Conservation (phyloP, 306 rosid genomes). For the Sindora glabra region DNA sequence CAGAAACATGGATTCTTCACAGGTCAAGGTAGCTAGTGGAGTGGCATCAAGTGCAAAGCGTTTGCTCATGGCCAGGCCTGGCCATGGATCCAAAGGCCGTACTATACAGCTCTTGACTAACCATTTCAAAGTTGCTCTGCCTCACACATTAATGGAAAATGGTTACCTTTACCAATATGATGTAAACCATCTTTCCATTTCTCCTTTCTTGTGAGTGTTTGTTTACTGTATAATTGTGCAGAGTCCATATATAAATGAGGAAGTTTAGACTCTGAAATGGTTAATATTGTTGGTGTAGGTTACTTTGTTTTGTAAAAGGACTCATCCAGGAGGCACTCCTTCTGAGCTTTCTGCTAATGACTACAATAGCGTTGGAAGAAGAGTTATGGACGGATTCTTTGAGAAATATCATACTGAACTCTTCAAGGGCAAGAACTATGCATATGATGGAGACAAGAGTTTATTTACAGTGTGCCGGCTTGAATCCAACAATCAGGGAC, state of each 20-base stretch:
- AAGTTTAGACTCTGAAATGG: not conserved
- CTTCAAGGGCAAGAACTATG: constrained; percentile 3
- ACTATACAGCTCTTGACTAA: constrained; percentile 21
- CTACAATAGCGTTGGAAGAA: constrained; percentile 26
- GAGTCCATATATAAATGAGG: not conserved
- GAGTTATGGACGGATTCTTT: constrained; percentile 22
- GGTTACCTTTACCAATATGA: constrained; percentile 33
- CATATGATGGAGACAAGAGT: constrained; percentile 37
- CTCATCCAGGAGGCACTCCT: too few species aligned
- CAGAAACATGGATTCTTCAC: too few species aligned
- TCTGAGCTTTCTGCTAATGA: too few species aligned
- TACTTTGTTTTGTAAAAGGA: constrained; percentile 24
- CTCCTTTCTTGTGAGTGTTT: not conserved
- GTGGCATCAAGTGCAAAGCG: not conserved
- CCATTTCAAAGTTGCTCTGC: constrained; percentile 24
- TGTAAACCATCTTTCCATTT: not conserved
- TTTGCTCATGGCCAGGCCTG: constrained; percentile 26
- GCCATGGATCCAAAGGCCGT: constrained; percentile 27
- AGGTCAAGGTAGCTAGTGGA: too few species aligned
- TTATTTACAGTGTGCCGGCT: constrained; percentile 25
- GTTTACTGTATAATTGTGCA: not conserved
- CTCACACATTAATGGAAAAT: constrained; percentile 4
- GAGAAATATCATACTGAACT: constrained; percentile 17
- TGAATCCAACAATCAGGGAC: not conserved
- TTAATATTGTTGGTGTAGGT: constrained; percentile 20